phyloP scores from a whole-genome alignment of 2,329 filamentous ascomycete species.

The Verticillium dahliae region DNA sequence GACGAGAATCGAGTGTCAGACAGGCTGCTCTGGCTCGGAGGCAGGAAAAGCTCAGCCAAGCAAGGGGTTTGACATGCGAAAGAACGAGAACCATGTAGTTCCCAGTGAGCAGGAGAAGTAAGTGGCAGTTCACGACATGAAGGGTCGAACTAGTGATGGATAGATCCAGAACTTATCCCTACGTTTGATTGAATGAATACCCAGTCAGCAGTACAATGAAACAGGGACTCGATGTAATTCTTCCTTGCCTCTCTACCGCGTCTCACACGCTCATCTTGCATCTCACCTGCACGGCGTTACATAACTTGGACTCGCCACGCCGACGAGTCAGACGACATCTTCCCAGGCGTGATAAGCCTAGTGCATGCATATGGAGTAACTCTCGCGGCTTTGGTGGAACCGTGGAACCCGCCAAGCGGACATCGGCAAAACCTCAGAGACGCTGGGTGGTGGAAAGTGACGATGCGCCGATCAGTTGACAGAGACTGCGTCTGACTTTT shows the following conservation, averaged over 20 bases:
- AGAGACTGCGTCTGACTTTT: background rate
- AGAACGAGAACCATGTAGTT: too few species aligned
- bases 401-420: background rate
- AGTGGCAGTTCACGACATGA: too few species aligned
- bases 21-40: too few species aligned
- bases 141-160: too few species aligned
- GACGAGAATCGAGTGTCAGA: too few species aligned
- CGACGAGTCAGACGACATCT: background rate
- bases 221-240: too few species aligned
- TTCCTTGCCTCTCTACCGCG: background rate
- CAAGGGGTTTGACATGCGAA: too few species aligned
- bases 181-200: too few species aligned
- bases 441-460: background rate
- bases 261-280: background rate
- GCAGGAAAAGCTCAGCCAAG: too few species aligned
- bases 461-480: background rate
- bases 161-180: too few species aligned
- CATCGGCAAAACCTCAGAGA: background rate
- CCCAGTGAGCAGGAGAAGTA: too few species aligned
- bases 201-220: too few species aligned
- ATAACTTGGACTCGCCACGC: background rate
- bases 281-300: background rate
- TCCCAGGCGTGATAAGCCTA: background rate
- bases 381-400: background rate
- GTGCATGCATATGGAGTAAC: background rate